phyloP scores from a whole-genome alignment of 176 grass and related monocot species.

The Calamus simplicifolius region DNA sequence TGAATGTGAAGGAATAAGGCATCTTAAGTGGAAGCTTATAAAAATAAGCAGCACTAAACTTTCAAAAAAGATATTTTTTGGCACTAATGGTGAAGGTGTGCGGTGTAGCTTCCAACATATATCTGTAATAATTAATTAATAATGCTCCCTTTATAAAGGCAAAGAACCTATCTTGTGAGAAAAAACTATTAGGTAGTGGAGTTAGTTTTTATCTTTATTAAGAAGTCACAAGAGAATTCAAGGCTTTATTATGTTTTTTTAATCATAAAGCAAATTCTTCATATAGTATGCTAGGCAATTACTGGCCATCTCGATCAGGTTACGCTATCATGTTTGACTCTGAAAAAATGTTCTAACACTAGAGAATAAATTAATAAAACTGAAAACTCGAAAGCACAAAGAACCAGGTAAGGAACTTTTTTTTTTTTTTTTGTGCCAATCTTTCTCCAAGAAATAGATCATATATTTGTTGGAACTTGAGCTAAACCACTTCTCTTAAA shows the following conservation, averaged over 20 bases:
- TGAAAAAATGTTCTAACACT: conserved; percentile 5
- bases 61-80: conserved; percentile 8
- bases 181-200: conserved; percentile 25
- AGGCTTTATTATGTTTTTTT: conserved; percentile 20
- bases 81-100: conserved; percentile 36
- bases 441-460: no score
- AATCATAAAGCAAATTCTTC: conserved; percentile 27
- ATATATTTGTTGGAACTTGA: no score
- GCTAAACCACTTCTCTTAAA: no score
- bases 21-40: not conserved
- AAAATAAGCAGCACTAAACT: not conserved
- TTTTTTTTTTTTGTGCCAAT: not conserved
- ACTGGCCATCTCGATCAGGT: conserved; percentile 23
- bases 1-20: not conserved
- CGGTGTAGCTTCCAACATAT: conserved; percentile 23
- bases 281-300: conserved; percentile 17
- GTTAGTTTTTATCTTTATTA: conserved; percentile 25
- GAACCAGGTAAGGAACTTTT: not conserved
- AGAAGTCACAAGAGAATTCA: conserved; percentile 24
- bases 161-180: conserved; percentile 34
- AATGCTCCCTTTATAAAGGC: conserved; percentile 26
- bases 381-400: conserved; percentile 5
- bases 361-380: conserved; percentile 5
- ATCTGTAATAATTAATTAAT: conserved; percentile 1
- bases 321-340: conserved; percentile 20